These are phyloP conservation scores for Vigna nakashimae DNA, from an alignment of 306 rosid species.

Conservation along the genomic window DNA sequence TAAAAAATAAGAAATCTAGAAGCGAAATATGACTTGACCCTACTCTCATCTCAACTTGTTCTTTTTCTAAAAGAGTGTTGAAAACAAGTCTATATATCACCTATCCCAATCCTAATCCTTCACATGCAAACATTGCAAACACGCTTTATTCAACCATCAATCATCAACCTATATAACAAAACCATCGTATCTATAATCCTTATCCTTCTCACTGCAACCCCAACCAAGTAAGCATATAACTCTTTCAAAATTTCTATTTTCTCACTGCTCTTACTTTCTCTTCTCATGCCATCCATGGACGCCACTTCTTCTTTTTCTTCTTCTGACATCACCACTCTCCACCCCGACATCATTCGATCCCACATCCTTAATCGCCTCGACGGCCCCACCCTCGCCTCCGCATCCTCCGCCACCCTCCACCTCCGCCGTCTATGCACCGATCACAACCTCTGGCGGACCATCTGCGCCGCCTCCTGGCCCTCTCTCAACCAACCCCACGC, in stretches of 20 bases:
- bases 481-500: constrained; percentile 54
- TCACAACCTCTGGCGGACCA: constrained; percentile 66
- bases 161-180: too few species aligned
- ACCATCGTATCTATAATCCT: not conserved
- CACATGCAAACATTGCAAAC: not conserved
- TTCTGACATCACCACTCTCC: constrained; percentile 53
- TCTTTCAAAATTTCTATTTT: too few species aligned
- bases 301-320: not conserved
- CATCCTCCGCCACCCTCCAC: constrained; percentile 56
- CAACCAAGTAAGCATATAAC: too few species aligned
- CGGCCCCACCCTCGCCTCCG: constrained; percentile 68
- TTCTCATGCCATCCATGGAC: too few species aligned
- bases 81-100: not conserved
- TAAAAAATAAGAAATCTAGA: too few species aligned
- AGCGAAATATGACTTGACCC: not conserved
- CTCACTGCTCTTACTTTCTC: too few species aligned
- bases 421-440: constrained; percentile 64
- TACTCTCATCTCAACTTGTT: not conserved
- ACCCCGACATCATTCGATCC: constrained; percentile 63
- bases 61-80: too few species aligned
- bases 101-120: not conserved
- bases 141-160: too few species aligned
- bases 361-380: constrained; percentile 84
- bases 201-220: not conserved
- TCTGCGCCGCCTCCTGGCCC: constrained; percentile 74